Evolutionary conservation across 2,329 filamentous ascomycete species (phyloP).

Genomic region (Talaromyces verruculosus): DNA sequence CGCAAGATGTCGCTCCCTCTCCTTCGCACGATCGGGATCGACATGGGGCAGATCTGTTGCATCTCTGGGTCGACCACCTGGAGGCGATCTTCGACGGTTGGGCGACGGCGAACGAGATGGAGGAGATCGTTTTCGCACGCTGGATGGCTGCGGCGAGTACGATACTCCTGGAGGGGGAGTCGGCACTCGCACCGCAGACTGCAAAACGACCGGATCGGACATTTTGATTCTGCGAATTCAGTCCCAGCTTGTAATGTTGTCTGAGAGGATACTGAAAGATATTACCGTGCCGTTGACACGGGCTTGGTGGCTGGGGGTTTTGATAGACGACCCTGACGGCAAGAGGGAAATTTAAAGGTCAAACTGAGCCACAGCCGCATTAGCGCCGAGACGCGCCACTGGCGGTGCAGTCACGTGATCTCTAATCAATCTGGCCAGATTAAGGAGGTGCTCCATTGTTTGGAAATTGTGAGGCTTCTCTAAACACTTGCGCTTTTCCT

Average conservation of each 20-base stretch:
- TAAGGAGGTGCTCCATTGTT: constrained; percentile 11
- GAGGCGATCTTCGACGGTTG: constrained; percentile 51
- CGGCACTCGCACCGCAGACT: constrained; percentile 60
- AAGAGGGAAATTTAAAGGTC: constrained; percentile 4
- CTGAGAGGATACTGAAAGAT: background rate
- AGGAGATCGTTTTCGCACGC: constrained; percentile 58
- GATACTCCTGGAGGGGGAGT: constrained; percentile 54
- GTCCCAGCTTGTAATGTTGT: background rate
- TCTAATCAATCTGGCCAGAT: constrained; percentile 16
- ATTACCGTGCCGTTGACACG: constrained; percentile 14
- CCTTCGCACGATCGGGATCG: constrained; percentile 51
- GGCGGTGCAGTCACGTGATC: constrained; percentile 16
- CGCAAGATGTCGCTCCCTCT: constrained; percentile 52
- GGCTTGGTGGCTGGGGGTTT: constrained; percentile 13
- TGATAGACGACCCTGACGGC: too few relatives aligned
- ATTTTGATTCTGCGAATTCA: constrained; percentile 28
- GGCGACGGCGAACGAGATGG: constrained; percentile 56
- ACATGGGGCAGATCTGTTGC: constrained; percentile 49
- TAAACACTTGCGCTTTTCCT: background rate
- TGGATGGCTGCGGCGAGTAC: constrained; percentile 50
- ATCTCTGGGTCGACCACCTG: constrained; percentile 35
- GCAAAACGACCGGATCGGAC: constrained; percentile 50
- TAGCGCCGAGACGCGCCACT: constrained; percentile 2
- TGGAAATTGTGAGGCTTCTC: background rate
- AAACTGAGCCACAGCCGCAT: constrained; percentile 1